A percentile compares a stretch with the other conserved stretches of the same genome.
These are phyloP conservation scores for Trypanosoma caninum DNA, from an alignment of 208 protist species.

Conservation along the genomic window DNA sequence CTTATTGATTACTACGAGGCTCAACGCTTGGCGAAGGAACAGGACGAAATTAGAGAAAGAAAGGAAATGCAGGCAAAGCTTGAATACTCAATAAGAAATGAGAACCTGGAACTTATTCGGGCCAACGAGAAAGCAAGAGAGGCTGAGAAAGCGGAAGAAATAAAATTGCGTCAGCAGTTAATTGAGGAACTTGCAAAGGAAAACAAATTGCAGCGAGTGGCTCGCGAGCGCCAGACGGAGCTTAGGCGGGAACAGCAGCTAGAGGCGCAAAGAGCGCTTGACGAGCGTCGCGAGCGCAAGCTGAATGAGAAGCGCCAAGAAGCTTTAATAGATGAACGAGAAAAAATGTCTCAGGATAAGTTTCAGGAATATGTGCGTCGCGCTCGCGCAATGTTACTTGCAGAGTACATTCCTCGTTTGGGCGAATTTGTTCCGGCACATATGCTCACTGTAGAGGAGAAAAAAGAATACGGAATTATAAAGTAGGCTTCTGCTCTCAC, in stretches of 20 bases:
- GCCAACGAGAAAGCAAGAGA: slow-evolving; percentile 50
- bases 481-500: slow-evolving; percentile 12
- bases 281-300: slow-evolving; percentile 66
- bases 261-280: slow-evolving; percentile 73
- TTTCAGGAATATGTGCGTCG: slow-evolving; percentile 81
- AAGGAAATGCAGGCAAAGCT: slow-evolving; percentile 71
- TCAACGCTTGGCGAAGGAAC: slow-evolving; percentile 78
- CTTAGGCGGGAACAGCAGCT: slow-evolving; percentile 71
- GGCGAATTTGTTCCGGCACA: slow-evolving; percentile 60
- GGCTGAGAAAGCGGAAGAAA: slow-evolving; percentile 69
- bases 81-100: slow-evolving; percentile 43
- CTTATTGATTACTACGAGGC: slow-evolving; percentile 90
- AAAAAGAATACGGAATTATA: slow-evolving; percentile 27
- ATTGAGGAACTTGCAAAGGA: slow-evolving; percentile 86
- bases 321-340: slow-evolving; percentile 52
- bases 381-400: slow-evolving; percentile 67
- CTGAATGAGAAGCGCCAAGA: slow-evolving; percentile 68
- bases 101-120: slow-evolving; percentile 81
- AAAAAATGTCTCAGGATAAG: slow-evolving; percentile 53
- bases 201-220: slow-evolving; percentile 78
- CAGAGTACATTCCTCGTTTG: slow-evolving; percentile 69
- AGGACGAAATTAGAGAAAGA: slow-evolving; percentile 50
- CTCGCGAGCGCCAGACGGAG: slow-evolving; percentile 62
- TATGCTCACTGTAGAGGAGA: slow-evolving; percentile 62
- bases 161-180: slow-evolving; percentile 67